A percentile compares a stretch with the other conserved stretches of the same genome.
These are phyloP conservation scores for Claviceps purpurea DNA, from an alignment of 2,329 filamentous ascomycete genomes.

Conservation along the genomic window DNA sequence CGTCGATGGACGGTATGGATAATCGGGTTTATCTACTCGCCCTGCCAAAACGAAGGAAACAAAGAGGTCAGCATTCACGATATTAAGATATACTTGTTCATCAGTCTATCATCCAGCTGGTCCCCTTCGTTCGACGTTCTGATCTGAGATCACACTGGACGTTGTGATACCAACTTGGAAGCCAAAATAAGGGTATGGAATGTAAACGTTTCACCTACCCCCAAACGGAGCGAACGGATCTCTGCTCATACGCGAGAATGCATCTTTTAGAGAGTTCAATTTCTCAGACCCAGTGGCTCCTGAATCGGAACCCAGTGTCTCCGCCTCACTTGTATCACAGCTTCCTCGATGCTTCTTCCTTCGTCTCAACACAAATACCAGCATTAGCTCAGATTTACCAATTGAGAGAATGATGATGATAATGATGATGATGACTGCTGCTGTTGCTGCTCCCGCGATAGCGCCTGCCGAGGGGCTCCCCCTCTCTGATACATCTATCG, in stretches of 20 bases:
- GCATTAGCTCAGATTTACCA: constrained; percentile 5
- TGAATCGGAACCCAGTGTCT: constrained; percentile 1
- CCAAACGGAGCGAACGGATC: constrained; percentile 32
- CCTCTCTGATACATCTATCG: neutral
- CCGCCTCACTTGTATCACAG: constrained; percentile 4
- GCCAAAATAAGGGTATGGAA: neutral
- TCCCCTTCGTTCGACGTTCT: neutral
- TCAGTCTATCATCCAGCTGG: neutral
- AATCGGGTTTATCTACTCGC: constrained; percentile 18
- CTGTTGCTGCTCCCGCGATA: constrained; percentile 21
- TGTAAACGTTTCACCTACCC: constrained; percentile 18
- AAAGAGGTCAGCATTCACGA: neutral
- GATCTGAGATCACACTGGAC: no score
- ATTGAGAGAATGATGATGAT: constrained; percentile 14
- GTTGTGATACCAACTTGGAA: no score
- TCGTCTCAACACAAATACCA: constrained; percentile 10
- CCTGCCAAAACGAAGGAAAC: constrained; percentile 13
- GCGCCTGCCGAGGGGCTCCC: constrained; percentile 15
- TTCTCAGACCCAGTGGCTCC: constrained; percentile 1
- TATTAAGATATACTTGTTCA: no score
- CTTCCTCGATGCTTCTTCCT: constrained; percentile 7
- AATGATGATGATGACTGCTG: constrained; percentile 13
- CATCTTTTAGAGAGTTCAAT: constrained; percentile 9
- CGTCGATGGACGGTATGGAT: constrained; percentile 14
- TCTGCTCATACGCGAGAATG: constrained; percentile 6